A percentile compares a stretch with the other conserved stretches of the same genome.
Evolutionary conservation across 2,329 filamentous ascomycete species (phyloP).

Genomic region (Aspergillus terreus): DNA sequence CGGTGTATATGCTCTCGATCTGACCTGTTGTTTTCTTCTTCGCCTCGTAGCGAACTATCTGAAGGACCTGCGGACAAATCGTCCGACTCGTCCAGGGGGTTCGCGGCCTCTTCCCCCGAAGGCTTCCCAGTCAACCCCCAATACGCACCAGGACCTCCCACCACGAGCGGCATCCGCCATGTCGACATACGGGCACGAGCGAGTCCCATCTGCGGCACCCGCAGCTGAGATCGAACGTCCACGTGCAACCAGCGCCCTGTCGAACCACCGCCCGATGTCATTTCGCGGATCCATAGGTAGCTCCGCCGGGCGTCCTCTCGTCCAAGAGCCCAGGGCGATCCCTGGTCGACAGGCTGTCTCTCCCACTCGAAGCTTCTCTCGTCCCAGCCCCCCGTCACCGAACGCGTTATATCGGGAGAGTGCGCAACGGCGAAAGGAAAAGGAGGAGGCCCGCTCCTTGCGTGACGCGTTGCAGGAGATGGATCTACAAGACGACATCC

Average conservation of each 20-base stretch:
- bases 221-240: slow-evolving; percentile 23
- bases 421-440: slow-evolving; percentile 53
- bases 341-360: slow-evolving; percentile 34
- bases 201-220: slow-evolving; percentile 14
- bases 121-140: slow-evolving; percentile 28
- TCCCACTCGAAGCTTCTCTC: slow-evolving; percentile 31
- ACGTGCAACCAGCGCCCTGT: slow-evolving; percentile 39
- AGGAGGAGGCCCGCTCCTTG: slow-evolving; percentile 55
- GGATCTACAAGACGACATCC: slow-evolving; percentile 53
- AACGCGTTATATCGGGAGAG: slow-evolving; percentile 52
- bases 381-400: slow-evolving; percentile 28
- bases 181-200: slow-evolving; percentile 30
- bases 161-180: slow-evolving; percentile 43
- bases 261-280: slow-evolving; percentile 32
- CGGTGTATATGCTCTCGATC: slow-evolving; percentile 2
- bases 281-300: slow-evolving; percentile 26
- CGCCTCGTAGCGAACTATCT: slow-evolving; percentile 53
- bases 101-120: slow-evolving; percentile 57
- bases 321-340: slow-evolving; percentile 33
- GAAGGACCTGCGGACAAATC: slow-evolving; percentile 56
- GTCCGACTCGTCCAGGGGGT: slow-evolving; percentile 55
- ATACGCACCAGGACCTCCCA: slow-evolving; percentile 28
- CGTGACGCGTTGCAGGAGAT: slow-evolving; percentile 57
- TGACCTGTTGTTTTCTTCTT: slow-evolving; percentile 7
- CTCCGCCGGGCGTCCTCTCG: slow-evolving; percentile 35